A percentile compares a stretch with the other conserved stretches of the same genome.
Conservation (phyloP, 352 stramenopile species). For the Phytophthora pini region DNA sequence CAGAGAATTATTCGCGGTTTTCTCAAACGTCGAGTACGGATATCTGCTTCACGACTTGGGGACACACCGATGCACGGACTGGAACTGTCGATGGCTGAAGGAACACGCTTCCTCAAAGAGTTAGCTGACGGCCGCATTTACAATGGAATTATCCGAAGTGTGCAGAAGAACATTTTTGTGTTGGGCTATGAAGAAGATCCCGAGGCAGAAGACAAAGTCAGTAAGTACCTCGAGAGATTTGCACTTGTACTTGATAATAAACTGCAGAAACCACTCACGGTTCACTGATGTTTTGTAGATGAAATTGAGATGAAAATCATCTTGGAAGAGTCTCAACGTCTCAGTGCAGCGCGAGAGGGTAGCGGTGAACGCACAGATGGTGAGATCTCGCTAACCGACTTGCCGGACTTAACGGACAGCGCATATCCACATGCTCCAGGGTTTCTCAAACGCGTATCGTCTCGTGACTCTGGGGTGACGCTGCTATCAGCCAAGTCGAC, state of each 20-base stretch:
- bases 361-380: slow-evolving; percentile 31
- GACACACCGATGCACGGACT: not conserved
- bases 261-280: not conserved
- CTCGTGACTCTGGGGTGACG: slow-evolving; percentile 27
- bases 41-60: slow-evolving; percentile 18
- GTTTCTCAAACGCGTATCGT: slow-evolving; percentile 48
- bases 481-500: slow-evolving; percentile 23
- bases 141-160: slow-evolving; percentile 61
- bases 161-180: slow-evolving; percentile 55
- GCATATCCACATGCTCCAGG: slow-evolving; percentile 14
- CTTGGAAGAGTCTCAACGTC: slow-evolving; percentile 64
- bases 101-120: slow-evolving; percentile 79
- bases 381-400: slow-evolving; percentile 62
- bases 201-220: slow-evolving; percentile 68
- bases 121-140: slow-evolving; percentile 69
- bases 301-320: slow-evolving; percentile 86
- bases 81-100: slow-evolving; percentile 49
- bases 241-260: not conserved
- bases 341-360: slow-evolving; percentile 49
- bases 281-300: slow-evolving; percentile 29
- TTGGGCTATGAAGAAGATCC: slow-evolving; percentile 72
- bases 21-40: slow-evolving; percentile 58
- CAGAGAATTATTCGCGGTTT: slow-evolving; percentile 76
- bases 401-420: slow-evolving; percentile 55
- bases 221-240: slow-evolving; percentile 32